Evolutionary conservation across 495 filamentous ascomycete species (phyloP), one percentile per base, ranked within the genome.

Genomic region (Podospora pseudoanserina): DNA sequence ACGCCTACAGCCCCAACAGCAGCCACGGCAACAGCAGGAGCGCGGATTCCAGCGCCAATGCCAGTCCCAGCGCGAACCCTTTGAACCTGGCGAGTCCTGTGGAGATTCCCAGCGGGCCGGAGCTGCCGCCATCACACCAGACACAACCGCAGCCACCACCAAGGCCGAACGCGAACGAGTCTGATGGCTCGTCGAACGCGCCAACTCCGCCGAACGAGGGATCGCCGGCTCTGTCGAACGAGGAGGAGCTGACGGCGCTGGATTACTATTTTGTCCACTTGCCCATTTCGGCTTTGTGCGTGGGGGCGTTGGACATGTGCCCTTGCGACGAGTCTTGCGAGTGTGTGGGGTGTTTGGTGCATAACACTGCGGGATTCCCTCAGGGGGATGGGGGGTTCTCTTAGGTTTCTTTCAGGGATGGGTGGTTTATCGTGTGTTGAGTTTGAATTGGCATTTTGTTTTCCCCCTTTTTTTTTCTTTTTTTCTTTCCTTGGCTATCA

Each of bases 221-320:
- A 28, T 83, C 83, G 5, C 77, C 72, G 0, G 65, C 72, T 15
- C 73, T 61, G 59, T n/a, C 19, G 0, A 26, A 49, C 9, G 61
- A 71, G n/a, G 83, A 84, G 61, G 81, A 85, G 69, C 76, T 85
- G 39, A 76, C 80, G 27, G 75, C 75, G 18, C 66, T 69, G 23
- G 81, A 86, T 59, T 87, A 79, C 68, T 77, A 85, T 62, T 86
- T 85, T 67, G 81, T 86, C 18, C 78, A 78, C 20, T 79, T 86
- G 34, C 76, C 81, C 4, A 73, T 81, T 20, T 68, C 73, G 9
- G 74, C 69, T 5, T 49, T 73, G 4, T 81, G 81, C 59, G 74
- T 71, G 2, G 81, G 83, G 6, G 74, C 76, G 65, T 71, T 68
- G 49, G 67, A 73, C 7, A 75, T 73, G 57, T 87, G 85, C 63